Conservation (phyloP, 805 yeast species). For the Wickerhamomyces alni region DNA sequence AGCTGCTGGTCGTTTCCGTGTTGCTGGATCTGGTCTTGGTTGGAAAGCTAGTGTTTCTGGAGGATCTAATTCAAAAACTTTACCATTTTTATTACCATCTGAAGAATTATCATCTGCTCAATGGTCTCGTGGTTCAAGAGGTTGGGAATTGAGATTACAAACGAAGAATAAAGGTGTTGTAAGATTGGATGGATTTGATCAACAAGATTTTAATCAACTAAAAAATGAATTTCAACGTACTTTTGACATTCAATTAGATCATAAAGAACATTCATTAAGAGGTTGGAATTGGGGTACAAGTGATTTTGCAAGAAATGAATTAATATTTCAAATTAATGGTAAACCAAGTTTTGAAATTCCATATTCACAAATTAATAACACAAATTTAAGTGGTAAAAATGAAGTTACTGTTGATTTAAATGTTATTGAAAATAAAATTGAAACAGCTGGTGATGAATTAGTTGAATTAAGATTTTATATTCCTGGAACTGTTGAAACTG, state of each 20-base stretch:
- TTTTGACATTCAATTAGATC: constrained; percentile 69
- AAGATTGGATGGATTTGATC: constrained; percentile 87
- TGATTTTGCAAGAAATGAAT: constrained; percentile 87
- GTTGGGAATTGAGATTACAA: constrained; percentile 82
- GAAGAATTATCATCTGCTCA: constrained; percentile 72
- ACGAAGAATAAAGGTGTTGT: constrained; percentile 86
- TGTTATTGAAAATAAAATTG: constrained; percentile 42
- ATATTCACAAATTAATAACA: constrained; percentile 69
- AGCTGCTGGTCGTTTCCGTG: constrained; percentile 81
- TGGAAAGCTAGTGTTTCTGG: constrained; percentile 74
- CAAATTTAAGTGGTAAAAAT: constrained; percentile 85
- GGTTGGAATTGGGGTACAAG: constrained; percentile 99
- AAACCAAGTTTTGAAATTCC: constrained; percentile 92
- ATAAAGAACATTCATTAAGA: constrained; percentile 83
- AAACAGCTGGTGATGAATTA: constrained; percentile 86
- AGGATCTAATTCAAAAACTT: constrained; percentile 41
- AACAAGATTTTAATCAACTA: constrained; percentile 71
- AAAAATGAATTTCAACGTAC: constrained; percentile 80
- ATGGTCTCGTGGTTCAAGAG: constrained; percentile 94
- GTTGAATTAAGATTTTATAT: constrained; percentile 92
- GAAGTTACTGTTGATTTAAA: constrained; percentile 91
- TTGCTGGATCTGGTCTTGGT: constrained; percentile 95
- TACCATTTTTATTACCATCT: constrained; percentile 85
- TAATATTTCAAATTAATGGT: constrained; percentile 78
- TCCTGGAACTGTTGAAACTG: constrained; percentile 68